Evolutionary conservation across 352 stramenopile genomes (phyloP).

Genomic region (Saprolegnia diclina): DNA sequence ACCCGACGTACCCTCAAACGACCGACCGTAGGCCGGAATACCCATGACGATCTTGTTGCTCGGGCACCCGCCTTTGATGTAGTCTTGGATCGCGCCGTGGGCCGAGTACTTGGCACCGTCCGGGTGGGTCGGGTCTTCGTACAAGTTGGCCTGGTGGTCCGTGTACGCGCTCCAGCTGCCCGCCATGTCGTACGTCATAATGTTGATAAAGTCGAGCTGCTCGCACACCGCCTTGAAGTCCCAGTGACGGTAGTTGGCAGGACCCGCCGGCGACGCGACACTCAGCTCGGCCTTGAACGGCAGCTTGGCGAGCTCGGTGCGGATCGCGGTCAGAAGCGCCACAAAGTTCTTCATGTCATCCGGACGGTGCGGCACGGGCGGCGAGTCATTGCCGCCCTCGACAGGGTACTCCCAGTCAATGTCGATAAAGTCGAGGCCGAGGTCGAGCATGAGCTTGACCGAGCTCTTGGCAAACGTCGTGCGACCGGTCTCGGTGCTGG

Average conservation of each 20-base stretch:
- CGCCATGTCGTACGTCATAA: slow-evolving; percentile 22
- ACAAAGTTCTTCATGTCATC: slow-evolving; percentile 18
- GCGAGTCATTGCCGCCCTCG: slow-evolving; percentile 9
- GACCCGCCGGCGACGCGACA: slow-evolving; percentile 10
- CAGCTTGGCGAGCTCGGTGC: neutral
- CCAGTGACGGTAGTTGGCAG: slow-evolving; percentile 18
- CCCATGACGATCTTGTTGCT: slow-evolving; percentile 18
- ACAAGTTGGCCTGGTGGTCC: slow-evolving; percentile 23
- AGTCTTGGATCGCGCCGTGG: slow-evolving; percentile 12
- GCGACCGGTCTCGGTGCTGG: neutral
- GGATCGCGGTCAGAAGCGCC: slow-evolving; percentile 4
- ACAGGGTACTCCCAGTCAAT: slow-evolving; percentile 22
- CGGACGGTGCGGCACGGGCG: slow-evolving; percentile 7
- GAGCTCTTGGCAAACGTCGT: neutral
- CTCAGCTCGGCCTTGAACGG: slow-evolving; percentile 20
- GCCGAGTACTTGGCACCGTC: neutral
- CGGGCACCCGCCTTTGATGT: slow-evolving; percentile 17
- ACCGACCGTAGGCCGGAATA: slow-evolving; percentile 11
- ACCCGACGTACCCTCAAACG: slow-evolving; percentile 8
- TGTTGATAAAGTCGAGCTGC: slow-evolving; percentile 11
- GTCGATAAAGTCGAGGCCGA: slow-evolving; percentile 21
- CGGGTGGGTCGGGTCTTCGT: slow-evolving; percentile 17
- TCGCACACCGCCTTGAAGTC: slow-evolving; percentile 5
- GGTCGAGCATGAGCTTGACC: slow-evolving; percentile 15
- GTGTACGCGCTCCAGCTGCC: slow-evolving; percentile 21